Evolutionary conservation across 2,329 filamentous ascomycete species (phyloP), one percentile per base, ranked within the genome.

Genomic region (Teratosphaeria pseudoeucalypti): DNA sequence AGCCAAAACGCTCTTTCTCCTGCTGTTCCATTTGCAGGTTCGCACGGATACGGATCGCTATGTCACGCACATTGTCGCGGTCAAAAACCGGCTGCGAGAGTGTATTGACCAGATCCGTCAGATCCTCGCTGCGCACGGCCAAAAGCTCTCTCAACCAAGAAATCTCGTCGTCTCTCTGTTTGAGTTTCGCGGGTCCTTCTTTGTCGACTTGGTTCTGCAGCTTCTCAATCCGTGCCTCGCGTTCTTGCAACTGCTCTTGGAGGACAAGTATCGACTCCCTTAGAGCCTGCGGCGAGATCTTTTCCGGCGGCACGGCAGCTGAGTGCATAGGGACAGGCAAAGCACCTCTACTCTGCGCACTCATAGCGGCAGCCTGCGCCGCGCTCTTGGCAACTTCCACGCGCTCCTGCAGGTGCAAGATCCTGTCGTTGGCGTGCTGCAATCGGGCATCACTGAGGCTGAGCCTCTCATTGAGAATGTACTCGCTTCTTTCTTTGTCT

Each of bases 1-100:
- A 57, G 52, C 65, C 86, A 58, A 90, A 86, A 61, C 94, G 84
- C 73, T 97, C 92, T 57, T 90, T 89, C 75, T 96, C 92, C 72
- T 96, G 90, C 71, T 95, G 89, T 74, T 99, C 92, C 94, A 99
- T 99, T 72, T 97, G 90, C 39, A 99, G 80, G 69, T 96, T 96
- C 14, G 94, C 90, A 72, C 90, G 90, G 62, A 99, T 85, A 57
- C 94, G 87, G 67, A 97, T 97, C 39, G 90, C 89, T 6, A 92
- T 91, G 71, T 97, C 92, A 67, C 89, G 89, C 64, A 96, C 88
- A 6, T 83, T 82, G 63, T 90, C 85, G 60, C 85, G 84, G 72
- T 97, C 87, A 71, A 89, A 94, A 26, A 65, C 67, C 4, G 91
- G 86, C 63, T 85, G 81, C 2, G 87, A 86, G 32, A 97, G 80